These are phyloP conservation scores for Leccinum rimulosum DNA, from an alignment of 768 basidiomycete genomes.

Conservation along the genomic window DNA sequence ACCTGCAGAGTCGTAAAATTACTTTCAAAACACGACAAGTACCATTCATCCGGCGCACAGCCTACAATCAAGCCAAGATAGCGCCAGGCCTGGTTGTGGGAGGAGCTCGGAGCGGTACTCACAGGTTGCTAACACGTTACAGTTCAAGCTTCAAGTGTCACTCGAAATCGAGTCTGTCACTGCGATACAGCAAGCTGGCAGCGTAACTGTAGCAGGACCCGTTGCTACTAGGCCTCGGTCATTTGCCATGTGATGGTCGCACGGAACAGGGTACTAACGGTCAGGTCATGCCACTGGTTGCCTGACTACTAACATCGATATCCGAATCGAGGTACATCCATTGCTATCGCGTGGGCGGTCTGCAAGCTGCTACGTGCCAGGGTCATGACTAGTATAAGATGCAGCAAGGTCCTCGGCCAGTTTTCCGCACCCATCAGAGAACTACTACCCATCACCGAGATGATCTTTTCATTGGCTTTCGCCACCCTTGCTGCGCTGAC, in stretches of 20 bases:
- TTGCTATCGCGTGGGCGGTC: background rate
- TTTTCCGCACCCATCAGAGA: background rate
- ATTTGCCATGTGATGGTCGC: no score
- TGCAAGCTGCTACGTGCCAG: background rate
- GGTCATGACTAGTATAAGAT: background rate
- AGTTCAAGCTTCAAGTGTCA: no score
- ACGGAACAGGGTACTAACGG: background rate
- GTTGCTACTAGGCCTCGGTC: background rate
- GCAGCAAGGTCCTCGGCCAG: background rate
- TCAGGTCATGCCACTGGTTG: background rate
- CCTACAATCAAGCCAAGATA: background rate
- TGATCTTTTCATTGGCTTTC: slow-evolving; percentile 5
- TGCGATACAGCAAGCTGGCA: background rate
- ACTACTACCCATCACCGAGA: background rate
- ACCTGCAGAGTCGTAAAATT: no score
- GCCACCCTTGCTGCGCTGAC: slow-evolving; percentile 3
- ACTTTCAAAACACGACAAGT: no score
- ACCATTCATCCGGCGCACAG: background rate
- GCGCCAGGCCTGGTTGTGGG: no score
- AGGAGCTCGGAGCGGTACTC: no score
- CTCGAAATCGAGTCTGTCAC: no score
- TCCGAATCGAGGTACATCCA: background rate
- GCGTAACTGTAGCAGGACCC: background rate
- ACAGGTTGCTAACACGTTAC: no score
- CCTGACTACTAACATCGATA: background rate